phyloP scores from a whole-genome alignment of 139 green algal species.

The Chlamydomonas schloesseri region DNA sequence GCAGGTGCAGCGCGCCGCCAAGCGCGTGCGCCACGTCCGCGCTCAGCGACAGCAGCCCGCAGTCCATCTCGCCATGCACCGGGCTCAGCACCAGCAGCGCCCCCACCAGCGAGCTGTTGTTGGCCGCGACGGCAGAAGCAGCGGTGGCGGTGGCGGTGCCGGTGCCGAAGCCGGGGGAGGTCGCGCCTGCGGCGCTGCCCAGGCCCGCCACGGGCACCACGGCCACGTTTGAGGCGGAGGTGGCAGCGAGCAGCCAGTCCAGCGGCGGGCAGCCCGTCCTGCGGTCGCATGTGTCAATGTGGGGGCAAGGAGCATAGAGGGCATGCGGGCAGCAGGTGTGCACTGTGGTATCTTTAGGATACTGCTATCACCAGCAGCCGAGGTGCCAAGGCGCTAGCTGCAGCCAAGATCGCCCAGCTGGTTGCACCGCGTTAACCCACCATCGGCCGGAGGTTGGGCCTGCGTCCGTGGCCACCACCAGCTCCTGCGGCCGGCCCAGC shows the following conservation, averaged over 20 bases:
- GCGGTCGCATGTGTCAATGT: too few relatives aligned
- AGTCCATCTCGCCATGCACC: slow-evolving; percentile 27
- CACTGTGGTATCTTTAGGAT: too few relatives aligned
- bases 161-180: not conserved
- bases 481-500: slow-evolving; percentile 4
- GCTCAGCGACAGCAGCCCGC: not conserved
- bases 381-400: too few relatives aligned
- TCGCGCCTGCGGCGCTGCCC: not conserved
- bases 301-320: too few relatives aligned
- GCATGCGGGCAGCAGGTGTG: too few relatives aligned
- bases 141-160: not conserved
- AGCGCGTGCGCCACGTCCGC: slow-evolving; percentile 33
- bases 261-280: slow-evolving; percentile 1
- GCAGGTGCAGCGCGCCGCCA: slow-evolving; percentile 39
- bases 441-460: not conserved
- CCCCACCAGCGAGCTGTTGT: not conserved
- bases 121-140: too few relatives aligned
- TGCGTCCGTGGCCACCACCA: slow-evolving; percentile 23
- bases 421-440: too few relatives aligned
- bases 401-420: too few relatives aligned
- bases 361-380: too few relatives aligned
- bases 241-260: slow-evolving; percentile 29
- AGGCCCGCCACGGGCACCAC: slow-evolving; percentile 17
- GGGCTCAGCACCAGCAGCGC: slow-evolving; percentile 32
- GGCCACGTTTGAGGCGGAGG: not conserved